phyloP scores from a whole-genome alignment of 495 filamentous ascomycete genomes.

The Podospora australis region DNA sequence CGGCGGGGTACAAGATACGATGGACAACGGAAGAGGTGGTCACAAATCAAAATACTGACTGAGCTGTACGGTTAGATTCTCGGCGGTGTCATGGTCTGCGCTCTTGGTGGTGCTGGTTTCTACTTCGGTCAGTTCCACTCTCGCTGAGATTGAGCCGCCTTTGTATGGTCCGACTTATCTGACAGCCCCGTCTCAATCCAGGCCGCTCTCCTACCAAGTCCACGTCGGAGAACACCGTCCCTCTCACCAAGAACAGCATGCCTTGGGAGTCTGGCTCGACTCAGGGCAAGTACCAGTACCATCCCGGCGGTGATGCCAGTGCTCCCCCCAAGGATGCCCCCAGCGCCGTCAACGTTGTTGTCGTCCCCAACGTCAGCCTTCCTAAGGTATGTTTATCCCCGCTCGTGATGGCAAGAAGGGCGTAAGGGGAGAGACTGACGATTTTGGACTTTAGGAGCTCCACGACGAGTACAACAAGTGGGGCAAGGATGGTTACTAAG shows the following conservation, averaged over 20 bases:
- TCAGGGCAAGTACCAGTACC: conserved; percentile 79
- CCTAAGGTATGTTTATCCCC: conserved; percentile 64
- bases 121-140: conserved; percentile 55
- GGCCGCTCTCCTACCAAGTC: conserved; percentile 80
- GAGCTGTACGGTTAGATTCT: conserved; percentile 56
- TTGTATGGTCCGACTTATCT: not conserved
- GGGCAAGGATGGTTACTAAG: conserved; percentile 74
- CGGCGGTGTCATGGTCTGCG: conserved; percentile 82
- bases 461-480: conserved; percentile 98
- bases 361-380: conserved; percentile 85
- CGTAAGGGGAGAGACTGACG: conserved; percentile 10
- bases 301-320: conserved; percentile 77
- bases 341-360: conserved; percentile 86
- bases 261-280: conserved; percentile 72
- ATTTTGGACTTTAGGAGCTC: conserved; percentile 54
- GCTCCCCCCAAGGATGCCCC: conserved; percentile 80
- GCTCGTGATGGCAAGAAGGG: not conserved
- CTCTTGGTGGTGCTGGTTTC: conserved; percentile 82
- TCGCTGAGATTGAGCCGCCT: not conserved
- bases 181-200: conserved; percentile 28
- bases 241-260: conserved; percentile 67
- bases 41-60: conserved; percentile 23
- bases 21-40: not conserved
- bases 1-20: not conserved
- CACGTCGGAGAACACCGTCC: conserved; percentile 72